phyloP scores from a whole-genome alignment of 257 asterid genomes.

The Penstemon eatonii region DNA sequence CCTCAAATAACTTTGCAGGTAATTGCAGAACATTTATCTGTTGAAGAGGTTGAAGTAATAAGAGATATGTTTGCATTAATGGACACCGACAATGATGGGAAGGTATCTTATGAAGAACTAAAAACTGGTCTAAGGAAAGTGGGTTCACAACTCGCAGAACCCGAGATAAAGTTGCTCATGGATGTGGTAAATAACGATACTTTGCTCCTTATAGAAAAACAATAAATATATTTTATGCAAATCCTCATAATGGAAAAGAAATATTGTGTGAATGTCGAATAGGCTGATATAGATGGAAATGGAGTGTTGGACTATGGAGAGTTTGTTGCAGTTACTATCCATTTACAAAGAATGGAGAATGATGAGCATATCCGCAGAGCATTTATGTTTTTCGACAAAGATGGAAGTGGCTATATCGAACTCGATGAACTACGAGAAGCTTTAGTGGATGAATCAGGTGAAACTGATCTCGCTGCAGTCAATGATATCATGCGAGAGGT shows the following conservation, averaged over 20 bases:
- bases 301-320: slow-evolving; percentile 90
- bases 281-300: slow-evolving; percentile 96
- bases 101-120: slow-evolving; percentile 84
- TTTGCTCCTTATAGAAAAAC: slow-evolving; percentile 4
- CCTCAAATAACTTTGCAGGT: slow-evolving; percentile 49
- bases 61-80: slow-evolving; percentile 91
- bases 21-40: slow-evolving; percentile 84
- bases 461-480: slow-evolving; percentile 56
- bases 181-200: slow-evolving; percentile 73
- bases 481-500: slow-evolving; percentile 82
- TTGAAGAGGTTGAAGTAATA: slow-evolving; percentile 93
- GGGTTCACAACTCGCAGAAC: slow-evolving; percentile 96
- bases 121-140: slow-evolving; percentile 83
- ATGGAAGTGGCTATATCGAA: slow-evolving; percentile 80
- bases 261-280: slow-evolving; percentile 20
- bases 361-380: slow-evolving; percentile 85
- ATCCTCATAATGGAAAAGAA: slow-evolving; percentile 9
- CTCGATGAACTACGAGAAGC: slow-evolving; percentile 79
- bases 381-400: slow-evolving; percentile 74
- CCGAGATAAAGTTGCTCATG: slow-evolving; percentile 94
- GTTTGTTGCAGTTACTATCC: slow-evolving; percentile 93
- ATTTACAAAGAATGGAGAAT: slow-evolving; percentile 84
- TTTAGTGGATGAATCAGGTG: slow-evolving; percentile 73
- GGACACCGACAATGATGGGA: slow-evolving; percentile 93
- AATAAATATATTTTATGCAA: neutral